These are phyloP conservation scores for Calonectria ilicicola DNA, from an alignment of 2,329 filamentous ascomycete species.

Conservation along the genomic window DNA sequence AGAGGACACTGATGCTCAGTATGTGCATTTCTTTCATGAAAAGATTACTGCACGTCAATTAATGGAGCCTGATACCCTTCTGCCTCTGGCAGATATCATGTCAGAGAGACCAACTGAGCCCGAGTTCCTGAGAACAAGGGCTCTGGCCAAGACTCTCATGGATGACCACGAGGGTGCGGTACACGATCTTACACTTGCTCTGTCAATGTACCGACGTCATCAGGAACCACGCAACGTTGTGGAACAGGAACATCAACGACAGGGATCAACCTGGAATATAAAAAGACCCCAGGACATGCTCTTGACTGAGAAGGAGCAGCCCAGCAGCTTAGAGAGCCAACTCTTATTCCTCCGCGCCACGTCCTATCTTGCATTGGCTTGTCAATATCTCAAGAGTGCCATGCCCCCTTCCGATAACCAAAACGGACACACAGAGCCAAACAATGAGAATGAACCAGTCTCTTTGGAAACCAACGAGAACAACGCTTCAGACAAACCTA, in stretches of 20 bases:
- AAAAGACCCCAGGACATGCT: constrained; percentile 50
- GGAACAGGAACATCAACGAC: constrained; percentile 63
- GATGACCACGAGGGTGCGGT: constrained; percentile 78
- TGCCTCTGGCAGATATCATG: constrained; percentile 76
- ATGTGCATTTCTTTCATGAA: constrained; percentile 94
- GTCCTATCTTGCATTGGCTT: constrained; percentile 79
- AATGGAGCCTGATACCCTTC: constrained; percentile 77
- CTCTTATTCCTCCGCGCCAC: constrained; percentile 81
- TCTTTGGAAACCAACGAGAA: constrained; percentile 6
- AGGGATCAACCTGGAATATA: constrained; percentile 42
- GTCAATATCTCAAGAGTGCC: constrained; percentile 70
- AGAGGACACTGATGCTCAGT: constrained; percentile 79
- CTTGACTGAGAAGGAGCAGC: constrained; percentile 65
- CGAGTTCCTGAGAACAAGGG: constrained; percentile 78
- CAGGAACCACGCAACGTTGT: constrained; percentile 64
- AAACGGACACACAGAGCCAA: constrained; percentile 14
- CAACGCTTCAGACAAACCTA: constrained; percentile 4
- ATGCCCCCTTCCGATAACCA: constrained; percentile 48
- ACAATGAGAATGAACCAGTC: not conserved
- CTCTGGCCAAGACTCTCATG: constrained; percentile 81
- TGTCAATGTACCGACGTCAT: constrained; percentile 66
- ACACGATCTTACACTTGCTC: constrained; percentile 76
- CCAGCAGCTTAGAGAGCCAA: constrained; percentile 80
- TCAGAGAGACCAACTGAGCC: constrained; percentile 71
- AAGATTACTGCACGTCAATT: constrained; percentile 84